These are phyloP conservation scores for Withania somnifera DNA, from an alignment of 305 asterid species.

Conservation along the genomic window DNA sequence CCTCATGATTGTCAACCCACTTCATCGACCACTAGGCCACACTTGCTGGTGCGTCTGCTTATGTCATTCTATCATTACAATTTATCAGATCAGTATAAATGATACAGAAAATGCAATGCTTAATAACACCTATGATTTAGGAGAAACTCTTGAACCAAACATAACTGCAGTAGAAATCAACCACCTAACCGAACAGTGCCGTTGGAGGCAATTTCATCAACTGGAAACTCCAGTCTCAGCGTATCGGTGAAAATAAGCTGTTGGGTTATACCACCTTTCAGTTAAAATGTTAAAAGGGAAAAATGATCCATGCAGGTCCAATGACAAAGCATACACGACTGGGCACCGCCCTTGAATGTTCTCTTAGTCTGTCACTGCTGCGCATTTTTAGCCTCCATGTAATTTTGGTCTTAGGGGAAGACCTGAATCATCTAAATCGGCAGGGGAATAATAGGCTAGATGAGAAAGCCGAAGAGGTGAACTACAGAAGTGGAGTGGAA, in stretches of 20 bases:
- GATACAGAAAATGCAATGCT: background rate
- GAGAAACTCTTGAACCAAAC: background rate
- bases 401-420: background rate
- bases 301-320: background rate
- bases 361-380: background rate
- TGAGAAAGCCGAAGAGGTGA: background rate
- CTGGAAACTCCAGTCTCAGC: background rate
- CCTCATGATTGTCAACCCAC: background rate
- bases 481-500: background rate
- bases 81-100: background rate
- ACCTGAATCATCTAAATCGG: background rate
- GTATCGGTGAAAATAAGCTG: background rate
- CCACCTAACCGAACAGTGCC: background rate
- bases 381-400: background rate
- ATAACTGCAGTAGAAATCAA: background rate
- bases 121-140: background rate
- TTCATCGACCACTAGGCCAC: background rate
- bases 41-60: background rate
- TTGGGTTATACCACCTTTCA: background rate
- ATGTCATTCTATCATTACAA: background rate
- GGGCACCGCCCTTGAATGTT: background rate
- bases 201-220: background rate
- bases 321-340: background rate
- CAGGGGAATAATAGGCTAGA: background rate
- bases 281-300: background rate